phyloP scores from a whole-genome alignment of 2,329 filamentous ascomycete genomes.

The Scedosporium minutisporum region DNA sequence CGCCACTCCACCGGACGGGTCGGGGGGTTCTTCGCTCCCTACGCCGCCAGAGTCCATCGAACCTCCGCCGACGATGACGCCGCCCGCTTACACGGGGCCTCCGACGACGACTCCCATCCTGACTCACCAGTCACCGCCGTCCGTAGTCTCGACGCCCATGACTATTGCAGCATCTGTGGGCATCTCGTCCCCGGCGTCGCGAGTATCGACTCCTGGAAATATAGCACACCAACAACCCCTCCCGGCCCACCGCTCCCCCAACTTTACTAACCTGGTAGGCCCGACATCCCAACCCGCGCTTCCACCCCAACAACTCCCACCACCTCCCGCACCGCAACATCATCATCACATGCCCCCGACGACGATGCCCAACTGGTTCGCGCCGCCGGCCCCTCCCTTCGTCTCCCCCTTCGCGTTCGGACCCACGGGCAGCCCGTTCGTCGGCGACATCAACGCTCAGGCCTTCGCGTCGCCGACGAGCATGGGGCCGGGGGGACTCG shows the following conservation, averaged over 20 bases:
- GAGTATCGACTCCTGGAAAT: not conserved
- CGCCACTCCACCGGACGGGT: slow-evolving; percentile 7
- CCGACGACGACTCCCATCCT: slow-evolving; percentile 25
- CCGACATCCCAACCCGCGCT: not conserved
- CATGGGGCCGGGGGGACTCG: slow-evolving; percentile 4
- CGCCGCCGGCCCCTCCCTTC: slow-evolving; percentile 32
- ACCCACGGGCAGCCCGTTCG: slow-evolving; percentile 30
- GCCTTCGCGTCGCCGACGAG: slow-evolving; percentile 6
- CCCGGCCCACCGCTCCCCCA: not conserved
- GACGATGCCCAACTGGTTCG: slow-evolving; percentile 42
- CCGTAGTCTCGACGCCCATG: slow-evolving; percentile 9
- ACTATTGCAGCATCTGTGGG: slow-evolving; percentile 13
- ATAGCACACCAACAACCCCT: not conserved
- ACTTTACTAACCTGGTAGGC: not conserved
- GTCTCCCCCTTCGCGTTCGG: slow-evolving; percentile 43
- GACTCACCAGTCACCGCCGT: slow-evolving; percentile 15
- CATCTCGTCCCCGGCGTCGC: slow-evolving; percentile 18
- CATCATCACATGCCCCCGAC: slow-evolving; percentile 33
- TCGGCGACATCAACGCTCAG: slow-evolving; percentile 22
- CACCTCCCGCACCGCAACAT: slow-evolving; percentile 24
- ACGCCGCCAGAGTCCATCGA: slow-evolving; percentile 35
- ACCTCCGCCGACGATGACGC: slow-evolving; percentile 26
- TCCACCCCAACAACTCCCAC: no score
- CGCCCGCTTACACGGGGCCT: slow-evolving; percentile 18
- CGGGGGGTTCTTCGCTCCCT: slow-evolving; percentile 20